These are phyloP conservation scores for Puccinia polysora DNA, from an alignment of 1,284 basidiomycete genomes.

Conservation along the genomic window DNA sequence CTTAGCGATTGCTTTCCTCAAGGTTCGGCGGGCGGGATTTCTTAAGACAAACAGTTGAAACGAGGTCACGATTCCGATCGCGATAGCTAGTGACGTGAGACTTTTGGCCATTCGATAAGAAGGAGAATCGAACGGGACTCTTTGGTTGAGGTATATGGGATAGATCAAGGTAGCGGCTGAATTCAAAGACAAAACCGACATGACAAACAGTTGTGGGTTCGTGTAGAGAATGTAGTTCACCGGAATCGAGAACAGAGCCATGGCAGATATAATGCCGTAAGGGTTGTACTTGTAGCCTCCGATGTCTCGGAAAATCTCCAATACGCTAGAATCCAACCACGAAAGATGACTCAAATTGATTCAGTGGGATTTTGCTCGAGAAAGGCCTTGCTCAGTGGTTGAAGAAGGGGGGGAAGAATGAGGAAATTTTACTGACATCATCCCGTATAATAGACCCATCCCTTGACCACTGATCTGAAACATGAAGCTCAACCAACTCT, in stretches of 20 bases:
- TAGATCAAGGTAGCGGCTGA: conserved; percentile 50
- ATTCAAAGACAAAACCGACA: conserved; percentile 51
- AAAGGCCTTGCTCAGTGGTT: too few species aligned
- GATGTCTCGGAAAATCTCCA: conserved; percentile 52
- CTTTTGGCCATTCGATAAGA: conserved; percentile 50
- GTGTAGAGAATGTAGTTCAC: conserved; percentile 51
- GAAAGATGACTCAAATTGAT: conserved; percentile 16
- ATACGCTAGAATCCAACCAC: conserved; percentile 32
- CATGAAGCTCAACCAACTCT: conserved; percentile 52
- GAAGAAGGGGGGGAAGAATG: conserved; percentile 35
- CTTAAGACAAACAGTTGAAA: conserved; percentile 53
- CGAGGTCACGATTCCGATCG: conserved; percentile 51
- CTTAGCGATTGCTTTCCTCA: conserved; percentile 51
- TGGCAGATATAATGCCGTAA: conserved; percentile 45
- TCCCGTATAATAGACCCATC: conserved; percentile 44
- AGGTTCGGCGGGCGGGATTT: conserved; percentile 52
- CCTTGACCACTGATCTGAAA: conserved; percentile 52
- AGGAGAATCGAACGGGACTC: conserved; percentile 50
- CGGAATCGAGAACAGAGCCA: conserved; percentile 49
- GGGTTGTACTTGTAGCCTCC: conserved; percentile 54
- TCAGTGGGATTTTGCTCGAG: too few species aligned
- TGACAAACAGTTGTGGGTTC: conserved; percentile 48
- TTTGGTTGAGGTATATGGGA: conserved; percentile 49
- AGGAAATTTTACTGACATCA: conserved; percentile 45
- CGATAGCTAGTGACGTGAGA: conserved; percentile 51